A percentile compares a stretch with the other conserved stretches of the same genome.
Conservation (phyloP, 768 basidiomycete species). For the Pleurotus salmoneostramineus region DNA sequence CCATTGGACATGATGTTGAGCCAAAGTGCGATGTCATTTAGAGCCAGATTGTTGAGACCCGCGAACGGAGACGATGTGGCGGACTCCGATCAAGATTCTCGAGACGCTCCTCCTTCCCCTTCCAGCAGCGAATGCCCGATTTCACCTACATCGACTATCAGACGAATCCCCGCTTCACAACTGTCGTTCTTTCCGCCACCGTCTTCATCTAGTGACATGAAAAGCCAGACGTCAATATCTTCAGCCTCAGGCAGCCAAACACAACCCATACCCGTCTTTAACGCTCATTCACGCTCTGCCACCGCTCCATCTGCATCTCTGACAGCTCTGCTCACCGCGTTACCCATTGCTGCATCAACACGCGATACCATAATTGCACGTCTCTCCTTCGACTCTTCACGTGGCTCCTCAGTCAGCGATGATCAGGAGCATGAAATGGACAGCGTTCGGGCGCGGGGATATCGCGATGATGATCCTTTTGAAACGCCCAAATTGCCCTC, state of each 20-base stretch:
- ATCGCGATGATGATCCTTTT: conserved; percentile 9
- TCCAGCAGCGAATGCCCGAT: background rate
- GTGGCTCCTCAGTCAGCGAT: conserved; percentile 25
- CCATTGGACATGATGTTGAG: conserved; percentile 61
- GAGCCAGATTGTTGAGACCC: background rate
- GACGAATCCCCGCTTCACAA: conserved; percentile 45
- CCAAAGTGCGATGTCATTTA: conserved; percentile 14
- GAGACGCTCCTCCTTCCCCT: background rate
- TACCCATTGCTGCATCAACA: conserved; percentile 49
- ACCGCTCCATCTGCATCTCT: conserved; percentile 23
- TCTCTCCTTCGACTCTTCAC: conserved; percentile 45
- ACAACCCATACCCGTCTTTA: background rate
- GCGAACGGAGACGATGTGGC: background rate
- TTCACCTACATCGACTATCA: conserved; percentile 24
- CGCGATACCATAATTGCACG: conserved; percentile 52
- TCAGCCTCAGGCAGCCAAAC: background rate
- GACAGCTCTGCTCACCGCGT: conserved; percentile 38
- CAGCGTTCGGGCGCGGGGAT: conserved; percentile 26
- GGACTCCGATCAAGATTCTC: background rate
- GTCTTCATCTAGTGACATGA: conserved; percentile 11
- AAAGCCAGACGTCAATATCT: background rate
- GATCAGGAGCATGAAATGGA: conserved; percentile 41
- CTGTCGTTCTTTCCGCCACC: conserved; percentile 55
- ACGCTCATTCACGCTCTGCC: conserved; percentile 8
- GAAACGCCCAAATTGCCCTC: conserved; percentile 14